Evolutionary conservation across 371 early-diverging fungal genomes (phyloP), one percentile per base, ranked within the genome.

Genomic region (Zopfochytrium polystomum): DNA sequence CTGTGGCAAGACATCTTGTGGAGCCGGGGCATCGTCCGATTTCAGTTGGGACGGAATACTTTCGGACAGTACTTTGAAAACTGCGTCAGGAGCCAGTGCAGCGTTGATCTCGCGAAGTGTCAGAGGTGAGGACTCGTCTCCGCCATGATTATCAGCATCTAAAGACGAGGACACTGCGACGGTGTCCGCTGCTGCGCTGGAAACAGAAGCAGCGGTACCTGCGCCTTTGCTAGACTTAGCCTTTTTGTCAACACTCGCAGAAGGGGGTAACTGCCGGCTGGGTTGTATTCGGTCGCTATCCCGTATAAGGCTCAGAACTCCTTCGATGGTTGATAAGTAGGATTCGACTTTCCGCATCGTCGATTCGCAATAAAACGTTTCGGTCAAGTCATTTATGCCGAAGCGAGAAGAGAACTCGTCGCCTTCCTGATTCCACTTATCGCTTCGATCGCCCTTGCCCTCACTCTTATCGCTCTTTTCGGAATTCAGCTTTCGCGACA

Each of bases 341-440:
- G 47, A 26, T 42, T 80, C 81, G n/a, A 70, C 52, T 6, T 76
- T 51, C 27, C 66, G 60, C 30, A 63, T 67, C 1, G 77, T 76
- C 23, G 43, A 48, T 23, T 76, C 77, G 44, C 62, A 69, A 6
- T 67, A 45, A 51, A 80, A 77, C 5, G 58, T 35, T 0, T 77
- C 80, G 26, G 59, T 58, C 9, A 44, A 55, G 38, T 71, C 71
- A 7, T 35, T 58, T 23, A 71, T 65, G 18, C 63, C 71, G 25
- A 69, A 67, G 3, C 69, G 44, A 2, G 70, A 71, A n/a, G 66
- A 53, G 15, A 58, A 53, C n/a, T 68, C 69, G 11, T 74, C 72
- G 1, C 23, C 56, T 22, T 71, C 70, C 1, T 27, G 34, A 0
- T 62, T 72, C 13, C 66, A 59, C 34, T 66, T 70, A 2, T 69